phyloP scores from a whole-genome alignment of 192 early-diverging fungal species.

The Polychytrium aggregatum region DNA sequence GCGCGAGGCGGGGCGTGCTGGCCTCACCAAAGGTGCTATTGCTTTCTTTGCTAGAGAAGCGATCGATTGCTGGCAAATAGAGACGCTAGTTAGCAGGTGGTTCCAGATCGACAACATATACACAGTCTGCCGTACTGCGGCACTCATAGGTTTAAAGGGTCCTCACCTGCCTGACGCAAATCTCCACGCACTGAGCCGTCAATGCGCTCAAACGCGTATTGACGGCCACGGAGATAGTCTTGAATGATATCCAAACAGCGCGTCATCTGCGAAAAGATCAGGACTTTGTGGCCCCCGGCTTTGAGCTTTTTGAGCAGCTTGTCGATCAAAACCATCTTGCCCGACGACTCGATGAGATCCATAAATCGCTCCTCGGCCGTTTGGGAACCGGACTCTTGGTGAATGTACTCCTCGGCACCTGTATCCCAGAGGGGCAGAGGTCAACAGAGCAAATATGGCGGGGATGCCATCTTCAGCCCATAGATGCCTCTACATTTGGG shows the following conservation, averaged over 20 bases:
- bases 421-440: not conserved
- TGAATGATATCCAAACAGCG: conserved; percentile 68
- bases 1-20: too few species aligned
- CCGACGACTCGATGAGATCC: conserved; percentile 63
- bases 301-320: conserved; percentile 64
- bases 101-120: conserved; percentile 1
- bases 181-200: conserved; percentile 71
- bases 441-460: too few species aligned
- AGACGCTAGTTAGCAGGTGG: too few species aligned
- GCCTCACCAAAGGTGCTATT: conserved; percentile 53
- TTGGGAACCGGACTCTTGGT: conserved; percentile 47
- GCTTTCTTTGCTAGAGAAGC: conserved; percentile 58
- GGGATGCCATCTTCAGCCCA: too few species aligned
- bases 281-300: conserved; percentile 68
- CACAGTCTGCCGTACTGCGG: not conserved
- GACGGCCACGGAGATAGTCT: conserved; percentile 65
- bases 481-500: too few species aligned
- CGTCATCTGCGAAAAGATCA: conserved; percentile 86
- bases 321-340: conserved; percentile 76
- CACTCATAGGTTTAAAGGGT: not conserved
- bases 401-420: conserved; percentile 70
- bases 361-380: conserved; percentile 51
- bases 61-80: conserved; percentile 71
- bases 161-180: conserved; percentile 53
- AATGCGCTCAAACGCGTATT: conserved; percentile 67